Conservation (phyloP, 768 basidiomycete species). For the Psilocybe cyanescens region DNA sequence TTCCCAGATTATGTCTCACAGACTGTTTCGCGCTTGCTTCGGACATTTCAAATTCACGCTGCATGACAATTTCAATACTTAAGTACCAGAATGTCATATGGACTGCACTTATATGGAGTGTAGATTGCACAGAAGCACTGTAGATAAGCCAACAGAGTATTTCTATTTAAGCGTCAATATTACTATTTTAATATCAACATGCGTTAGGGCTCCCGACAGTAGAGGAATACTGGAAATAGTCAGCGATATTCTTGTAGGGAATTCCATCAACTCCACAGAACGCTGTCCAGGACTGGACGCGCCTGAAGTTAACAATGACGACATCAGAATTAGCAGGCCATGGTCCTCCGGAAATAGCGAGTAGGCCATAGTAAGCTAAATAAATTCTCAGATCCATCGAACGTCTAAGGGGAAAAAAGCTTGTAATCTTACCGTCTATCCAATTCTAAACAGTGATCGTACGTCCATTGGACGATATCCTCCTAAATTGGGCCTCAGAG, state of each 20-base stretch:
- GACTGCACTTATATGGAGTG: no score
- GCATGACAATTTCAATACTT: no score
- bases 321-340: not conserved
- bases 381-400: not conserved
- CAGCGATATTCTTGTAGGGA: not conserved
- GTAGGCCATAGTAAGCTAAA: not conserved
- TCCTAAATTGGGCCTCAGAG: not conserved
- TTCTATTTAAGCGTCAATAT: no score
- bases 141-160: no score
- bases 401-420: not conserved
- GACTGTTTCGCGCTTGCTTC: no score
- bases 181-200: not conserved
- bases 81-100: no score
- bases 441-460: not conserved
- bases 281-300: not conserved
- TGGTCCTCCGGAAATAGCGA: not conserved
- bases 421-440: not conserved
- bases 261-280: not conserved
- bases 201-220: not conserved
- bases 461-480: not conserved
- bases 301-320: not conserved
- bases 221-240: conserved; percentile 1
- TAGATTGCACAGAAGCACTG: no score
- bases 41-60: no score
- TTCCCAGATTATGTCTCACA: no score